Evolutionary conservation across 306 rosid genomes (phyloP).

Genomic region (Acacia melanoxylon): DNA sequence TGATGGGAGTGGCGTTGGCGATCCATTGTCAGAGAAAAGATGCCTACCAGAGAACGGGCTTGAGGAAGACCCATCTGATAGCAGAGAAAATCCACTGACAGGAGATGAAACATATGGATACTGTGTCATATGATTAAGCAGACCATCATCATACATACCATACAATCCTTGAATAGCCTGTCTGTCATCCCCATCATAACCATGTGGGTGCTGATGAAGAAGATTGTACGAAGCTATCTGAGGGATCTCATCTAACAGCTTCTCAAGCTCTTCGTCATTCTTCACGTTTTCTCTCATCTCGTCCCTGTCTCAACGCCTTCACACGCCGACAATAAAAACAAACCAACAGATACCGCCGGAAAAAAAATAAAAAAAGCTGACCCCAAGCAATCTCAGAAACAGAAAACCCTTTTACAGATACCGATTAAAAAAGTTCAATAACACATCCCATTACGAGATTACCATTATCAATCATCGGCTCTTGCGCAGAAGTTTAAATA

Average conservation of each 20-base stretch:
- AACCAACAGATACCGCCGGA: not conserved
- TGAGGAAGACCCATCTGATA: slow-evolving; percentile 56
- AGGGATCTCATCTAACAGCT: slow-evolving; percentile 68
- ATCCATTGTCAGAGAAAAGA: slow-evolving; percentile 52
- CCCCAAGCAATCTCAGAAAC: slow-evolving; percentile 19
- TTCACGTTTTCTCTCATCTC: slow-evolving; percentile 33
- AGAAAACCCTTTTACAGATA: slow-evolving; percentile 23
- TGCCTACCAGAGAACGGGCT: slow-evolving; percentile 51
- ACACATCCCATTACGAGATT: slow-evolving; percentile 13
- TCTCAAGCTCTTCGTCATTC: slow-evolving; percentile 35
- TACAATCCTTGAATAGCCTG: slow-evolving; percentile 23
- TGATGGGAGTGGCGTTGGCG: slow-evolving; percentile 49
- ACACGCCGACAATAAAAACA: not conserved
- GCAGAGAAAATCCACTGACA: slow-evolving; percentile 49
- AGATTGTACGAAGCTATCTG: slow-evolving; percentile 45
- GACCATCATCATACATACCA: slow-evolving; percentile 44
- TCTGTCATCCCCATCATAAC: slow-evolving; percentile 25
- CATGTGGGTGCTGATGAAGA: slow-evolving; percentile 21
- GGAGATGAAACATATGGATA: slow-evolving; percentile 48
- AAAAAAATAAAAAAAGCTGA: not conserved
- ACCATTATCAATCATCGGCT: not conserved
- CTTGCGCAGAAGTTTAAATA: not conserved
- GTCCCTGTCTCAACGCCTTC: slow-evolving; percentile 5
- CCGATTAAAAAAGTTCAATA: slow-evolving; percentile 6
- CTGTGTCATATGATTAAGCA: slow-evolving; percentile 37